phyloP scores from a whole-genome alignment of 1,284 basidiomycete genomes.

The Bjerkandera adusta region DNA sequence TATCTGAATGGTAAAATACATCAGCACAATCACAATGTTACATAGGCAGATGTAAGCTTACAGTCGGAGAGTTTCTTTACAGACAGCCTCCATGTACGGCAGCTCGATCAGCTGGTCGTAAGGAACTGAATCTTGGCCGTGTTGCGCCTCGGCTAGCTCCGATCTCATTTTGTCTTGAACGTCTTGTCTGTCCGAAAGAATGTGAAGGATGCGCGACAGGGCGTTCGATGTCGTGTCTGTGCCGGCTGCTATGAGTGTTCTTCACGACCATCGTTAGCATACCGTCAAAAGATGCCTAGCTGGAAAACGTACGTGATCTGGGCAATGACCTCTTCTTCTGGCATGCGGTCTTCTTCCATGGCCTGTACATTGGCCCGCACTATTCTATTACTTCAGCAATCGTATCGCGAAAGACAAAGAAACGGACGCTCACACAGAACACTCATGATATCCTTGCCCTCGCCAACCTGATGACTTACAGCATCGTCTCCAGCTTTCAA shows the following conservation, averaged over 20 bases:
- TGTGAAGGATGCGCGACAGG: constrained; percentile 18
- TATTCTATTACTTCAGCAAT: constrained; percentile 3
- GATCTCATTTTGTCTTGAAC: constrained; percentile 21
- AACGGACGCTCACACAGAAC: constrained; percentile 36
- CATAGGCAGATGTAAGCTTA: constrained; percentile 13
- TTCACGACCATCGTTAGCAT: neutral
- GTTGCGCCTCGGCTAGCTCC: constrained; percentile 17
- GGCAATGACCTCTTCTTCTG: constrained; percentile 24
- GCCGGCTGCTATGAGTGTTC: constrained; percentile 18
- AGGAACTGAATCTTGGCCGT: constrained; percentile 12
- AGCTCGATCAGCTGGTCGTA: constrained; percentile 21
- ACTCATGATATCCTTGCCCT: constrained; percentile 46
- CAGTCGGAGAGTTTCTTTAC: constrained; percentile 24
- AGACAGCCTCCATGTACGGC: constrained; percentile 24
- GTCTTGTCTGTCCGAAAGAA: constrained; percentile 19
- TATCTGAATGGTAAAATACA: constrained; percentile 5
- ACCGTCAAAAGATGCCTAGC: neutral
- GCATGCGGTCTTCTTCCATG: constrained; percentile 19
- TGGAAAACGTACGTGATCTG: constrained; percentile 23
- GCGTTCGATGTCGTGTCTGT: constrained; percentile 23
- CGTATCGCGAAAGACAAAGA: neutral
- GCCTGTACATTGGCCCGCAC: constrained; percentile 28
- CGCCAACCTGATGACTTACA: constrained; percentile 28
- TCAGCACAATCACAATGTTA: neutral
- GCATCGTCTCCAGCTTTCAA: constrained; percentile 21